Evolutionary conservation across 2,329 filamentous ascomycete genomes (phyloP), one percentile per base, ranked within the genome.

Genomic region (Coniochaeta hoffmannii): DNA sequence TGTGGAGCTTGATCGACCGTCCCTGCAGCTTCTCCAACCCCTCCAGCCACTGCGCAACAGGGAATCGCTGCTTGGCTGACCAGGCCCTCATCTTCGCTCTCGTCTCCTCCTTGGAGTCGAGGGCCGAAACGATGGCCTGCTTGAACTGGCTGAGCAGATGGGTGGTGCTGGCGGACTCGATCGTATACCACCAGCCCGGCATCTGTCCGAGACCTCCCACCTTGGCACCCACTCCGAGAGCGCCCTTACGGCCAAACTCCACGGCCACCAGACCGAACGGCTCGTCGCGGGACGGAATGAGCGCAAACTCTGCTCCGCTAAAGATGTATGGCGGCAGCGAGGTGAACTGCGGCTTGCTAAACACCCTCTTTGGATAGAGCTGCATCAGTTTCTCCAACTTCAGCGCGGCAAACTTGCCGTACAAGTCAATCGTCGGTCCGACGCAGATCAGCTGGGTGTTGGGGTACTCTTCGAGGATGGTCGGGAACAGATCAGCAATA

Each of bases 151-250:
- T 76, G 55, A 85, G 71, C 50, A 86, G 68, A 69, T 87, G 83
- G 36, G 76, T 76, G 1, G 82, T 84, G 3, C 80, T 81, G 2
- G 76, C 81, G 0, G 81, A 84, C 64, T 87, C 83, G 53, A 86
- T 79, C 0, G 82, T 85, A 65, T 80, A 86, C 83, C 83, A 86
- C 81, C 82, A 85, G 35, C 83, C 83, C 31, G 83, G 83, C 82
- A 86, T 86, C 63, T 84, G 80, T 22, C 83, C 82, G 15, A 86
- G 74, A 56, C 83, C 83, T 60, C 83, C 83, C 30, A 87, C 83
- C 56, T 82, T 73, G 52, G 82, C 80, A 49, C 83, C 83, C 57
- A 87, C 81, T 62, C 83, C 83, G 34, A 87, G 73, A 26, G 83
- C 83, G 61, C 83, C 83, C 64, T 86, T 86, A 19, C 83, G 75